Evolutionary conservation across 2,329 filamentous ascomycete genomes (phyloP), one percentile per base, ranked within the genome.

Genomic region (Exophiala phaeomuriformis): DNA sequence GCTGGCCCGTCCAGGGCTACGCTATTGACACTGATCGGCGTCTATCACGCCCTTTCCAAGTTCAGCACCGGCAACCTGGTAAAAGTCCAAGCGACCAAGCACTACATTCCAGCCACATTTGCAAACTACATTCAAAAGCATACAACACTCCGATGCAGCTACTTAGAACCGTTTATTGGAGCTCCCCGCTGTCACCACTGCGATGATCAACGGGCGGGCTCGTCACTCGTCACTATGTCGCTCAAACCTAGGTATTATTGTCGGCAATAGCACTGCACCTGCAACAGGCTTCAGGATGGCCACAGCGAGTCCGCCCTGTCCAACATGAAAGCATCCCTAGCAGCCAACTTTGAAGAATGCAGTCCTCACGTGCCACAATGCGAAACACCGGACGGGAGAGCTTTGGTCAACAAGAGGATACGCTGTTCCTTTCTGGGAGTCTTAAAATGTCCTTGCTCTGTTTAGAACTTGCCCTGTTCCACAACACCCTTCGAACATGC

Each of bases 301-400:
- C 19, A 19, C 6, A 39, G 33, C 10, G 12, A n/a, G 12, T 4
- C 36, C 6, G 4, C 4, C 10, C 19, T n/a, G 36, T 39, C 36
- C 36, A 39, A 12, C 19, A 39, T 39, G 9, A n/a, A 41, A 28
- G 5, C 39, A 27, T 4, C 39, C 40, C 35, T 44, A 30, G 47
- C 40, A 12, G 32, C 45, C 45, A 47, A 28, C 32, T 27, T 35
- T 27, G 33, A 2, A 27, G 33, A 36, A 27, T 49, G 45, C 31
- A 40, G 6, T 37, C 29, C 28, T 29, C 48, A 44, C 19, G 39
- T 50, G 10, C 40, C 48, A 44, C 48, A 50, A 50, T 50, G 19
- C 48, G 48, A 36, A 44, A 35, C 48, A 32, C 31, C 29, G 40
- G 40, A 31, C 30, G 48, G 30, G 27, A 41, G 37, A 19, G 40